phyloP scores from a whole-genome alignment of 768 basidiomycete genomes.

The Cystobasidium ongulense region DNA sequence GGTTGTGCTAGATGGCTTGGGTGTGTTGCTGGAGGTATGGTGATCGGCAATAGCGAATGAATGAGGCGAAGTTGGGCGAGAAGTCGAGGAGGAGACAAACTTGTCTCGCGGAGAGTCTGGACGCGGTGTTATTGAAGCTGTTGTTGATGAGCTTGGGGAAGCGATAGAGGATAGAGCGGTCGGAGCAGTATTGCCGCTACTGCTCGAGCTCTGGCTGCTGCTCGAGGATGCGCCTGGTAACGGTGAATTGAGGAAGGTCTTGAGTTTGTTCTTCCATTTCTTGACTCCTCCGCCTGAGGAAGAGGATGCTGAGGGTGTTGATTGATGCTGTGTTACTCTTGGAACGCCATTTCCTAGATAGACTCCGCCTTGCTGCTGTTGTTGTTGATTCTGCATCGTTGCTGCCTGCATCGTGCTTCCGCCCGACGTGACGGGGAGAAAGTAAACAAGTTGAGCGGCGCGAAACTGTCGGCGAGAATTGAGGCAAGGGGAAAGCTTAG shows the following conservation, averaged over 20 bases:
- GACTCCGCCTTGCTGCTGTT: not conserved
- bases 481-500: no score
- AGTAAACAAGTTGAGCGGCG: not conserved
- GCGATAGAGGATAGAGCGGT: not conserved
- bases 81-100: not conserved
- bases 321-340: not conserved
- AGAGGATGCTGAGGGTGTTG: not conserved
- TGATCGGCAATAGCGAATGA: not conserved
- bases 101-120: not conserved
- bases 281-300: not conserved
- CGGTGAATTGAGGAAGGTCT: conserved; percentile 13
- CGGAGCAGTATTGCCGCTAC: not conserved
- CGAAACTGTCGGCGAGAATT: not conserved
- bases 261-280: conserved; percentile 31
- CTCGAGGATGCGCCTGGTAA: not conserved
- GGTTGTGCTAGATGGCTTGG: not conserved
- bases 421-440: not conserved
- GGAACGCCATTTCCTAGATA: not conserved
- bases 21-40: not conserved
- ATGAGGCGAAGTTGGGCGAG: not conserved
- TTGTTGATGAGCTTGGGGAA: not conserved
- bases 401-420: not conserved
- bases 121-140: not conserved
- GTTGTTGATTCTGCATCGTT: not conserved
- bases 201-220: not conserved